phyloP scores from a whole-genome alignment of 2,329 filamentous ascomycete species.

The Cladosporium halotolerans region DNA sequence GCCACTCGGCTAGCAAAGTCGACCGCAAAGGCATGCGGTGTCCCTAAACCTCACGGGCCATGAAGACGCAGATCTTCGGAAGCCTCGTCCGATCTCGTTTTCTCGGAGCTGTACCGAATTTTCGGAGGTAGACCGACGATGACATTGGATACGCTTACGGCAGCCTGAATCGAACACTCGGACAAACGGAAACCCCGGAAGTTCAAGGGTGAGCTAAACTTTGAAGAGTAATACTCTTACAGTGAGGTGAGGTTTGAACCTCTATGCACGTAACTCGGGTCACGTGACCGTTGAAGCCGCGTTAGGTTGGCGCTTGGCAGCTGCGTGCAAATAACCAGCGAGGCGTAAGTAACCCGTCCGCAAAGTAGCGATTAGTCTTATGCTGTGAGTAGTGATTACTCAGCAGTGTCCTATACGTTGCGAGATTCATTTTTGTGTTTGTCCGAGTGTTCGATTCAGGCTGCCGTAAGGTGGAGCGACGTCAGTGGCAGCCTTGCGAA shows the following conservation, averaged over 20 bases:
- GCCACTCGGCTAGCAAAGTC: not conserved
- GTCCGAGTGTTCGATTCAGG: not conserved
- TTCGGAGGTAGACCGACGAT: not conserved
- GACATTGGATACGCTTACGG: not conserved
- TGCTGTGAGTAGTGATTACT: too few species aligned
- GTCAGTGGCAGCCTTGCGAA: too few species aligned
- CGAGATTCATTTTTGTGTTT: too few species aligned
- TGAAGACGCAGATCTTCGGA: not conserved
- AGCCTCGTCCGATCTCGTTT: not conserved
- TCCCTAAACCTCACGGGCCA: not conserved
- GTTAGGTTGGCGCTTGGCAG: too few species aligned
- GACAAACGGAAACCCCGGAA: too few species aligned
- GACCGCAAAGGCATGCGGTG: not conserved
- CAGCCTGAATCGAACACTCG: not conserved
- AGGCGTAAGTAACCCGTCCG: too few species aligned
- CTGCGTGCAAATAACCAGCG: not conserved
- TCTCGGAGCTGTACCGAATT: not conserved
- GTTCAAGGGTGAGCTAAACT: too few species aligned
- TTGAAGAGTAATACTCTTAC: too few species aligned
- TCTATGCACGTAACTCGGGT: not conserved
- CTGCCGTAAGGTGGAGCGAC: too few species aligned
- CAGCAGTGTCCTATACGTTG: too few species aligned
- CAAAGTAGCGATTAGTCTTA: too few species aligned
- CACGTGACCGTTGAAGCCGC: not conserved
- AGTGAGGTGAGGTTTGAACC: too few species aligned